Base-by-base conservation (phyloP, 345 rosid species). In the Eucalyptus shirleyi region DNA sequence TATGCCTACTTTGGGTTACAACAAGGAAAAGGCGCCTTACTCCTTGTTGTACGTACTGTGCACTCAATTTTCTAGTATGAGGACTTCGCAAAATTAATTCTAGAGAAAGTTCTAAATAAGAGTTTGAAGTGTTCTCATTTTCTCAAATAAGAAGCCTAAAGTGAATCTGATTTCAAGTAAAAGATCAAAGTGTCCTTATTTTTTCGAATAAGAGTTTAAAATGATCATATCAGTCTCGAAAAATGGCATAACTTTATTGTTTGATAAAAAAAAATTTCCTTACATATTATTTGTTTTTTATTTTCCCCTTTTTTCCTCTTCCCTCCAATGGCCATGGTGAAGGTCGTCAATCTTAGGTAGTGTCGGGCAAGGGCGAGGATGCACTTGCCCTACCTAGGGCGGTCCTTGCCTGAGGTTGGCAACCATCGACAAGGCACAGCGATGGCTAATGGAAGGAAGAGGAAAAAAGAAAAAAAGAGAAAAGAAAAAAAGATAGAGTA, bases 371-470 rank as follows among this genome's bases (percentile, higher is more conserved):
- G 56, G 56, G 10, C n/a, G n/a, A n/a, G n/a, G n/a, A n/a, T n/a
- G n/a, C 56, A 4, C 24, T 53, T 7, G 9, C 56, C 23, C 0
- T 18, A 4, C 56, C 56, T 19, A 53, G 9, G 56, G 56, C 1
- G 1, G 24, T 1, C 4, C 56, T 51, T 0, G 9, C 56, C 2
- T 18, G 2, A 51, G 56, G 56, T 18, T 0, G 4, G 6, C 2
- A 2, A 51, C 56, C 56, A 51, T 51, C 0, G 0, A 18, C 56
- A 53, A 53, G 56, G 24, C 0, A 1, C 0, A 53, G 0, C 0
- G 24, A 53, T 53, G 56, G 4, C 0, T 0, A 1, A 3, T 3
- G 56, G 56, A 53, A 53, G 10, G 2, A 7, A 51, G 23, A 3
- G 23, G 23, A 51, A 51, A 7, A 51, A n/a, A n/a, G n/a, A n/a